Evolutionary conservation across 1,284 basidiomycete species (phyloP).

Genomic region (Cutaneotrichosporon cyanovorans): DNA sequence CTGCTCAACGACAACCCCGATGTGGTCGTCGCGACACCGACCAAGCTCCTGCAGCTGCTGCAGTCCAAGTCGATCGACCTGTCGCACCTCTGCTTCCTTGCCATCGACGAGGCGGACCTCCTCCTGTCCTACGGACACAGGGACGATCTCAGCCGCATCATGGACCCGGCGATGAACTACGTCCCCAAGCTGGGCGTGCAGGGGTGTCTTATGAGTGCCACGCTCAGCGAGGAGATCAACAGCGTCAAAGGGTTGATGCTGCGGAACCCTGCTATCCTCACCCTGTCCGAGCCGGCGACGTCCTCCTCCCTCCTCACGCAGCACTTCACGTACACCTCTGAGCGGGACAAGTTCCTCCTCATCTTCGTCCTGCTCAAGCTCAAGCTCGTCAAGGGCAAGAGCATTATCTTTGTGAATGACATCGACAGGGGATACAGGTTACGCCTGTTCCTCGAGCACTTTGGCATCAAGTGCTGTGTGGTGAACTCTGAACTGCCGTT

Average conservation of each 20-base stretch:
- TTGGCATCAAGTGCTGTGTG: conserved; percentile 92
- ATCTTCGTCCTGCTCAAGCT: conserved; percentile 92
- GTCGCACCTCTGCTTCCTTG: conserved; percentile 66
- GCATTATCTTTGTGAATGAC: conserved; percentile 94
- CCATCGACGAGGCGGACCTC: conserved; percentile 97
- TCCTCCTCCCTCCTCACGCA: conserved; percentile 63
- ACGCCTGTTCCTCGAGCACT: conserved; percentile 96
- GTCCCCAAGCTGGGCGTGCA: conserved; percentile 81
- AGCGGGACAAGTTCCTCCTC: conserved; percentile 92
- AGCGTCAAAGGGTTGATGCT: conserved; percentile 79
- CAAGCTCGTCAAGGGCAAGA: conserved; percentile 90
- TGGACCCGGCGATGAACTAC: conserved; percentile 53
- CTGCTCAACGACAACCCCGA: conserved; percentile 86
- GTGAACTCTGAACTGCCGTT: conserved; percentile 93
- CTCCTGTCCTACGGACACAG: conserved; percentile 96
- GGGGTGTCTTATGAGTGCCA: conserved; percentile 95
- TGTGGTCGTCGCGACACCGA: conserved; percentile 84
- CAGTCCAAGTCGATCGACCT: conserved; percentile 60
- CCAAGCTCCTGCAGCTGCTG: conserved; percentile 68
- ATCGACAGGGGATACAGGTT: conserved; percentile 90
- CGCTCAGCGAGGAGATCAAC: conserved; percentile 93
- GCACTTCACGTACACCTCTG: conserved; percentile 72
- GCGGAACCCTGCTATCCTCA: conserved; percentile 75
- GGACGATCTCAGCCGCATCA: conserved; percentile 78
- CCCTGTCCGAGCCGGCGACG: conserved; percentile 77